These are phyloP conservation scores for Evansstolkia leycettana DNA, from an alignment of 495 filamentous ascomycete species.

Conservation along the genomic window DNA sequence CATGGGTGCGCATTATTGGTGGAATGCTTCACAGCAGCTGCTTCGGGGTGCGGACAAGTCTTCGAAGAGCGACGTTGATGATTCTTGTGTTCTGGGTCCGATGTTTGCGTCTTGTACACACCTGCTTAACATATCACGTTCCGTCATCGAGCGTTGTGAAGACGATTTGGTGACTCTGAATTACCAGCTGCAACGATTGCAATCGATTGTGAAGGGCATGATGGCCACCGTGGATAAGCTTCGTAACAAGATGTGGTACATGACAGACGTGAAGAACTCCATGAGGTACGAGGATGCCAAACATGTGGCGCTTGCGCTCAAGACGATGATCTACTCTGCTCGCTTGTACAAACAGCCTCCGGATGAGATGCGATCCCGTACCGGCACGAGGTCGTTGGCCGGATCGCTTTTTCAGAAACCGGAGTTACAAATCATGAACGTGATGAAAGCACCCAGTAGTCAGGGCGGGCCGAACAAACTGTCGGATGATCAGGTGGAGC, in stretches of 20 bases:
- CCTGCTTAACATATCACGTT: slow-evolving; percentile 23
- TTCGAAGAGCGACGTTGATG: slow-evolving; percentile 11
- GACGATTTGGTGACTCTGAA: slow-evolving; percentile 25
- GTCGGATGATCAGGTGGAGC: slow-evolving; percentile 87
- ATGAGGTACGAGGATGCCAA: slow-evolving; percentile 80
- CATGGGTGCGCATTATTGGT: slow-evolving; percentile 38
- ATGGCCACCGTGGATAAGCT: slow-evolving; percentile 25
- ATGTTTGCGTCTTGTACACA: slow-evolving; percentile 26
- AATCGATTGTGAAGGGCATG: slow-evolving; percentile 21
- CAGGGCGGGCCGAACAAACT: slow-evolving; percentile 90
- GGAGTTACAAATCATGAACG: slow-evolving; percentile 76
- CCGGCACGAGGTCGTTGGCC: slow-evolving; percentile 32
- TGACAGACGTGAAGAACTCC: slow-evolving; percentile 89
- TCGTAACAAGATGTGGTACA: slow-evolving; percentile 97
- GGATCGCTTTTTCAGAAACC: slow-evolving; percentile 68
- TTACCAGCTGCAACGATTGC: slow-evolving; percentile 24
- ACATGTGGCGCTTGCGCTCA: slow-evolving; percentile 75
- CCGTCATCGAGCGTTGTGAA: slow-evolving; percentile 31
- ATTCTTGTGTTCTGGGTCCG: slow-evolving; percentile 31
- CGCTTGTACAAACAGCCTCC: slow-evolving; percentile 26
- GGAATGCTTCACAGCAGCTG: slow-evolving; percentile 32
- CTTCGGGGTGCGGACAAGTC: slow-evolving; percentile 13
- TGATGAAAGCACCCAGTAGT: slow-evolving; percentile 70
- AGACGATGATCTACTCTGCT: slow-evolving; percentile 64
- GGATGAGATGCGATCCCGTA: slow-evolving; percentile 35